Base-by-base conservation (phyloP, 306 rosid species). In the Prunus davidiana region DNA sequence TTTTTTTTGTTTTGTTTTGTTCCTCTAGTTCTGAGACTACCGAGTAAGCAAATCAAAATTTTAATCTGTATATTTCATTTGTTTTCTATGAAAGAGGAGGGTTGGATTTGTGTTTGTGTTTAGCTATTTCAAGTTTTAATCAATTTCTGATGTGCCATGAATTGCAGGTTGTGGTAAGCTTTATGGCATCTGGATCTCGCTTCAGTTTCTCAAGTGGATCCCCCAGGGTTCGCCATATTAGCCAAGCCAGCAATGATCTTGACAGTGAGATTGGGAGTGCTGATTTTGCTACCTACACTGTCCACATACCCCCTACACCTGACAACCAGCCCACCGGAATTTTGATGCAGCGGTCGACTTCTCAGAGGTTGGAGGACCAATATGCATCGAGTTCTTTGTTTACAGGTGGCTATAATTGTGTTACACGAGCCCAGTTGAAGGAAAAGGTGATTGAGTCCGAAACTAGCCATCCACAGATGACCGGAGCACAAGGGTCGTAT, bases 391-490 rank as follows among this genome's bases (percentile, higher is more conserved):
- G 89, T 73, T 87, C 96, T 38, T 7, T 91, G 86, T 91, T 91
- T 47, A 91, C 90, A 0, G 97, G 93, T 0, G 97, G 97, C 14
- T 84, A 84, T 46, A 86, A 89, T 68, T 84, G 85, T 73, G 72
- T 63, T 13, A 91, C 97, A 0, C 81, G 92, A 1, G 88, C 92
- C 12, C 93, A 86, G 11, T 83, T 85, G 85, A 91, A 79, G 87
- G 92, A 84, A 34, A 87, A 84, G 74, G 88, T 91, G 76, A 85
- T 84, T 18, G 96, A 87, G 43, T 85, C 96, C 0, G 91, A 82
- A 8, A 81, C 86, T 0, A 88, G 73, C 71, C 93, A 91, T 72
- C 93, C 96, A 19, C 93, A 91, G 87, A 87, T 88, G 91, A 74
- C 91, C 0, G 91, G 93, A 20, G 73, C 77, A 9, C 88, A 87